Evolutionary conservation across 129 eudicot genomes (phyloP), one percentile per base, ranked within the genome.

Genomic region (Flaveria linearis): DNA sequence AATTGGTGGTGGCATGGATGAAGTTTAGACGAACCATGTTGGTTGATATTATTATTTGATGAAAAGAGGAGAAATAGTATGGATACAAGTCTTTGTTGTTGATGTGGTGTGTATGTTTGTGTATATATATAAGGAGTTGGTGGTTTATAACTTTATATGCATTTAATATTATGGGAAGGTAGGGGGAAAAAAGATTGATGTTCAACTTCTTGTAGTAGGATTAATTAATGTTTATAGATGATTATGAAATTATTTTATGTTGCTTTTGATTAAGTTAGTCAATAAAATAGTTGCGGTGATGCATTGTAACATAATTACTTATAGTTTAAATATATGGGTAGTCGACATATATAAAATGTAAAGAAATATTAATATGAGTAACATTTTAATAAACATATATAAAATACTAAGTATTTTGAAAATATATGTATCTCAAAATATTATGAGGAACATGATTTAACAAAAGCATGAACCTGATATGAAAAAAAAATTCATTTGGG

Each of bases 21-120:
- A 66, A 68, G 52, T 33, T 73, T 50, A 74, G 67, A 23, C 93
- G 87, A 16, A 88, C 97, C 97, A 91, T 91, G 84, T 80, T 72
- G 18, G 9, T 63, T 26, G 42, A 64, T 68, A 26, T 49, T 77
- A 26, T 39, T 77, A n/a, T 26, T 57, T 14, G 23, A 71, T 53
- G 67, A n/a, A 9, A 67, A 10, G 69, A 61, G 53, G 62, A 68
- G 55, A 2, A 43, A 52, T 64, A 42, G 1, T 67, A 66, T 68
- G 69, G 66, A 43, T 74, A 61, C 62, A 51, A 74, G 78, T 58
- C 39, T 74, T 77, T 49, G 42, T 79, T 65, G 39, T 74, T 65
- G 71, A 2, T 30, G 22, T 22, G 18, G 68, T 49, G 67, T 60
- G 49, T 39, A 30, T 61, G 20, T 64, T 0, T 26, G 43, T 16